A percentile compares a stretch with the other conserved stretches of the same genome.
These are phyloP conservation scores for Volutella citrinella DNA, from an alignment of 2,329 filamentous ascomycete genomes.

Conservation along the genomic window DNA sequence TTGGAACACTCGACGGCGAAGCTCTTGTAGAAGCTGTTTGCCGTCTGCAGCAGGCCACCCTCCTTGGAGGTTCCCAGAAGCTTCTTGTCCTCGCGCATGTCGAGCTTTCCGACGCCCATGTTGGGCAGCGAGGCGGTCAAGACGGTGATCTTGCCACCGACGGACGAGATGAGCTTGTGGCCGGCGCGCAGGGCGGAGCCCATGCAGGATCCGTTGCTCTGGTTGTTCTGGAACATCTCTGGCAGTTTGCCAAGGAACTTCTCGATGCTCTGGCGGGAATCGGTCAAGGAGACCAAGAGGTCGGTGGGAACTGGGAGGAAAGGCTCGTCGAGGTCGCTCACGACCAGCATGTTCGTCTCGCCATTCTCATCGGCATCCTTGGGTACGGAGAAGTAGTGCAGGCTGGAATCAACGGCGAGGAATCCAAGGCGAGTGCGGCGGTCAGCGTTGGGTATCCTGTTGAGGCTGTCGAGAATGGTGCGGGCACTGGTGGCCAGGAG, in stretches of 20 bases:
- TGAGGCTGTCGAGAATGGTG: slow-evolving; percentile 91
- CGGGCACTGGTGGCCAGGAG: slow-evolving; percentile 88
- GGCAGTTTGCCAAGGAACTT: slow-evolving; percentile 87
- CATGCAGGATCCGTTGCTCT: slow-evolving; percentile 88
- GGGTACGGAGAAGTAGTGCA: slow-evolving; percentile 95
- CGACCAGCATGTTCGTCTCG: slow-evolving; percentile 87
- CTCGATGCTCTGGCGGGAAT: slow-evolving; percentile 89
- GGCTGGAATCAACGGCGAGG: slow-evolving; percentile 87
- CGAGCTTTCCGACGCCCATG: slow-evolving; percentile 82
- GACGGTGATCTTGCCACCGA: slow-evolving; percentile 93
- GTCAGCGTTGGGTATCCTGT: slow-evolving; percentile 97
- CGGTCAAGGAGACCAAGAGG: slow-evolving; percentile 81
- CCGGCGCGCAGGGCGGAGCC: slow-evolving; percentile 88
- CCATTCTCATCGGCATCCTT: slow-evolving; percentile 81
- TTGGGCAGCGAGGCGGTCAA: slow-evolving; percentile 89
- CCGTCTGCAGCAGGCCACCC: slow-evolving; percentile 80
- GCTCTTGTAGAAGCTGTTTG: slow-evolving; percentile 97
- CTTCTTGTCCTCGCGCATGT: slow-evolving; percentile 96
- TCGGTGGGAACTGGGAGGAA: slow-evolving; percentile 94
- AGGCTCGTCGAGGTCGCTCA: slow-evolving; percentile 93
- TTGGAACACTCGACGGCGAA: slow-evolving; percentile 99
- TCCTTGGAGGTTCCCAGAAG: slow-evolving; percentile 92
- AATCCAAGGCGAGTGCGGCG: slow-evolving; percentile 90
- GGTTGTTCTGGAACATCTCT: slow-evolving; percentile 94
- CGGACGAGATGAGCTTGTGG: slow-evolving; percentile 90